Conservation (phyloP, 2,329 filamentous ascomycete genomes). For the Colletotrichum spinosum region DNA sequence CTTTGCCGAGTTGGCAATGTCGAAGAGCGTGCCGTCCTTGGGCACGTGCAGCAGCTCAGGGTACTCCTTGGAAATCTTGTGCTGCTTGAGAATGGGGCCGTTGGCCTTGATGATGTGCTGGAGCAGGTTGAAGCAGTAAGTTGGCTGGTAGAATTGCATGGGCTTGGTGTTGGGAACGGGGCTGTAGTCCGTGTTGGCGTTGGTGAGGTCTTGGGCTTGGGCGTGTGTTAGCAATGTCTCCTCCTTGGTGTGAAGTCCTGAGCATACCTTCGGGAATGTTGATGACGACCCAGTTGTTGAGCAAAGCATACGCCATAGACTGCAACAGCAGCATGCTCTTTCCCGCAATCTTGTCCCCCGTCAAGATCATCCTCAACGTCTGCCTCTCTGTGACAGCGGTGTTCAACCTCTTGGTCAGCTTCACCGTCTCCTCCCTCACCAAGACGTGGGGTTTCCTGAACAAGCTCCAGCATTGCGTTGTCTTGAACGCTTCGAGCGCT, state of each 20-base stretch:
- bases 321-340: slow-evolving; percentile 91
- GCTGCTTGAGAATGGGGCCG: slow-evolving; percentile 67
- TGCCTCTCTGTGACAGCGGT: slow-evolving; percentile 64
- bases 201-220: slow-evolving; percentile 82
- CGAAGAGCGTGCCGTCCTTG: slow-evolving; percentile 71
- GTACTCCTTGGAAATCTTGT: slow-evolving; percentile 59
- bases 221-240: slow-evolving; percentile 6
- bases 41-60: slow-evolving; percentile 69
- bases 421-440: slow-evolving; percentile 81
- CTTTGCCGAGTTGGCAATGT: slow-evolving; percentile 76
- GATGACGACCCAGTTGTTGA: slow-evolving; percentile 90
- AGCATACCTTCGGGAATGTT: slow-evolving; percentile 86
- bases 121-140: slow-evolving; percentile 81
- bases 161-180: slow-evolving; percentile 71
- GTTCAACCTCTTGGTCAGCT: slow-evolving; percentile 74
- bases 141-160: slow-evolving; percentile 79
- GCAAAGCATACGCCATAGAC: slow-evolving; percentile 81
- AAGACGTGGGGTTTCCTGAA: slow-evolving; percentile 86
- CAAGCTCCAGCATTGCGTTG: slow-evolving; percentile 86
- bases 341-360: slow-evolving; percentile 79
- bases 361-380: slow-evolving; percentile 74
- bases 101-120: slow-evolving; percentile 80
- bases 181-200: slow-evolving; percentile 83
- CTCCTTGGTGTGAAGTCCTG: background rate
- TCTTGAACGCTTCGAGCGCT: slow-evolving; percentile 90